A percentile compares a stretch with the other conserved stretches of the same genome.
phyloP scores from a whole-genome alignment of 2,329 filamentous ascomycete species.

The Nothophoma quercina region DNA sequence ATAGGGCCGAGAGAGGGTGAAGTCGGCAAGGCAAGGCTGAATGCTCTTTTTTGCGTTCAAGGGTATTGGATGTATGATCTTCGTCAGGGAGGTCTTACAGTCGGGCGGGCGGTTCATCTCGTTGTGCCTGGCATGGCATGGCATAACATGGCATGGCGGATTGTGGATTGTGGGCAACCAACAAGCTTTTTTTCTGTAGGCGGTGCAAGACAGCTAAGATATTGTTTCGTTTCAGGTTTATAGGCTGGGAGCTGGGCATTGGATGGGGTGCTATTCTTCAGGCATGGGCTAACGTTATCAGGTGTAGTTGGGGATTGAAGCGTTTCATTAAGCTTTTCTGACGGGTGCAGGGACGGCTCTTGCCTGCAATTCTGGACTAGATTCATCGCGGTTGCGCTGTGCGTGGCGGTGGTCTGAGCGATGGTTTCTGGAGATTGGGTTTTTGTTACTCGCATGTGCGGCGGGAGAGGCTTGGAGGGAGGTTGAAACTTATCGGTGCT shows the following conservation, averaged over 20 bases:
- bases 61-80: neutral
- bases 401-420: neutral
- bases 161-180: neutral
- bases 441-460: neutral
- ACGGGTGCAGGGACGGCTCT: constrained; percentile 4
- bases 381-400: too few relatives aligned
- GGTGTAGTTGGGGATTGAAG: neutral
- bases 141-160: too few relatives aligned
- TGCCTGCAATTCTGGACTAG: too few relatives aligned
- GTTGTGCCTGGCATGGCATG: too few relatives aligned
- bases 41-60: too few relatives aligned
- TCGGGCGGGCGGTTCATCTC: too few relatives aligned
- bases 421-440: neutral
- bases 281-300: neutral
- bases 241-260: neutral
- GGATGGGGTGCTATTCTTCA: neutral
- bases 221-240: constrained; percentile 15
- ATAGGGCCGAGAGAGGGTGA: neutral
- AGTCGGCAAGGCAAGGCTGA: neutral
- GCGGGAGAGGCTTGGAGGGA: constrained; percentile 3
- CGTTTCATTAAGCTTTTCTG: constrained; percentile 21
- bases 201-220: constrained; percentile 5
- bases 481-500: neutral
- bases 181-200: neutral
- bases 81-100: neutral